phyloP scores from a whole-genome alignment of 2,329 filamentous ascomycete genomes.

The Coniella lustricola region DNA sequence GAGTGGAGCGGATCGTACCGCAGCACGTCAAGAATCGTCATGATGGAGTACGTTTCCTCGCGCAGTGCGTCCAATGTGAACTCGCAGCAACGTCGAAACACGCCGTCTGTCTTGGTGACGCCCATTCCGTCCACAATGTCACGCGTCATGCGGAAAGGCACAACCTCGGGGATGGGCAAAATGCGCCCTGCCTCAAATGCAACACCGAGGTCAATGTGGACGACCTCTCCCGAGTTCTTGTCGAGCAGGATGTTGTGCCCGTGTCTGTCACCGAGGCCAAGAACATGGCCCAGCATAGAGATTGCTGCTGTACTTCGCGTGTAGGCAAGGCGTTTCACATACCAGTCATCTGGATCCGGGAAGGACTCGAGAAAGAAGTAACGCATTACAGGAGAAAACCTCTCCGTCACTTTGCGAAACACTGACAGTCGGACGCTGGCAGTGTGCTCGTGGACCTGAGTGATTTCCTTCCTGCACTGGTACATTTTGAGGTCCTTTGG shows the following conservation, averaged over 20 bases:
- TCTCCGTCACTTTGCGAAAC: conserved; percentile 71
- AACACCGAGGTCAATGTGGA: conserved; percentile 95
- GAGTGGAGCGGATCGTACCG: conserved; percentile 97
- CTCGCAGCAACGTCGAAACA: conserved; percentile 96
- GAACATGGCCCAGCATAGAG: conserved; percentile 86
- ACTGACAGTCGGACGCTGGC: conserved; percentile 64
- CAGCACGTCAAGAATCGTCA: conserved; percentile 95
- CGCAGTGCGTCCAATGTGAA: conserved; percentile 91
- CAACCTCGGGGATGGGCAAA: conserved; percentile 89
- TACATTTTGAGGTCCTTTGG: conserved; percentile 74
- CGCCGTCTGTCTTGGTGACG: conserved; percentile 87
- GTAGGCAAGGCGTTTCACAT: conserved; percentile 79
- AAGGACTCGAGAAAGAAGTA: conserved; percentile 98
- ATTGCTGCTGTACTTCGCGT: conserved; percentile 90
- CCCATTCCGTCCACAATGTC: conserved; percentile 98
- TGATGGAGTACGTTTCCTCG: conserved; percentile 94
- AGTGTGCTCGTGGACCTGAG: conserved; percentile 61
- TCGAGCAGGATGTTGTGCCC: conserved; percentile 96
- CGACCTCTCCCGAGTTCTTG: conserved; percentile 80
- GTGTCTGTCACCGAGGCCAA: conserved; percentile 89
- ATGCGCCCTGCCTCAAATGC: conserved; percentile 95
- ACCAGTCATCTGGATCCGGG: conserved; percentile 93
- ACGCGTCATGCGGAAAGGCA: conserved; percentile 88
- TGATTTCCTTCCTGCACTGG: conserved; percentile 73
- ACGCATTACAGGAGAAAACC: conserved; percentile 86